phyloP scores from a whole-genome alignment of 192 early-diverging fungal genomes.

The Rhizoclosmatium globosum region DNA sequence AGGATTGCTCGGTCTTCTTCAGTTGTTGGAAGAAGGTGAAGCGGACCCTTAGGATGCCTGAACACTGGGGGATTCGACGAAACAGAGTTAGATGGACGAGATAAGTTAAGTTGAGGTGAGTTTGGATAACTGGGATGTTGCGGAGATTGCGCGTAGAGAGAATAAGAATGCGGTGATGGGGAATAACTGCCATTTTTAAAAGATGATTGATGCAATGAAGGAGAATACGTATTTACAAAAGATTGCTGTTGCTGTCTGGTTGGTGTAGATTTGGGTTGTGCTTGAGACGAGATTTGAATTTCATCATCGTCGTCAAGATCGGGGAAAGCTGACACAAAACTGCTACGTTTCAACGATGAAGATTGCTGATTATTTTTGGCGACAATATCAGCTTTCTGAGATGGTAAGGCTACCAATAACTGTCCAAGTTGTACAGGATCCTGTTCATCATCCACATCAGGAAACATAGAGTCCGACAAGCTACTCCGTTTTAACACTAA shows the following conservation, averaged over 20 bases:
- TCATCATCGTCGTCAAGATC: background rate
- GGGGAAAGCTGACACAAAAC: background rate
- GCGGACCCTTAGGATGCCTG: background rate
- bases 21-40: constrained; percentile 22
- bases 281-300: background rate
- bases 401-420: no score
- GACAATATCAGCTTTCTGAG: no score
- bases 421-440: no score
- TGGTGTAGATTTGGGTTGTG: background rate
- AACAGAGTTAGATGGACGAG: background rate
- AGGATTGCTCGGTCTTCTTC: constrained; percentile 39
- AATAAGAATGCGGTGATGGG: background rate
- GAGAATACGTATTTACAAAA: no score
- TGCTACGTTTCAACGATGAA: background rate
- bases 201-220: no score
- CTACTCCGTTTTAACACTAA: no score
- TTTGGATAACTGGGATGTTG: background rate
- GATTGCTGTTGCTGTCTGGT: no score
- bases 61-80: background rate
- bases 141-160: background rate
- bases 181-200: background rate
- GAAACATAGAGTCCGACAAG: no score
- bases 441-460: no score
- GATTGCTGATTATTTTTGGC: no score
- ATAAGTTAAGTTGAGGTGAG: background rate